Evolutionary conservation across 345 rosid genomes (phyloP), one percentile per base, ranked within the genome.

Genomic region (Dovyalis caffra): DNA sequence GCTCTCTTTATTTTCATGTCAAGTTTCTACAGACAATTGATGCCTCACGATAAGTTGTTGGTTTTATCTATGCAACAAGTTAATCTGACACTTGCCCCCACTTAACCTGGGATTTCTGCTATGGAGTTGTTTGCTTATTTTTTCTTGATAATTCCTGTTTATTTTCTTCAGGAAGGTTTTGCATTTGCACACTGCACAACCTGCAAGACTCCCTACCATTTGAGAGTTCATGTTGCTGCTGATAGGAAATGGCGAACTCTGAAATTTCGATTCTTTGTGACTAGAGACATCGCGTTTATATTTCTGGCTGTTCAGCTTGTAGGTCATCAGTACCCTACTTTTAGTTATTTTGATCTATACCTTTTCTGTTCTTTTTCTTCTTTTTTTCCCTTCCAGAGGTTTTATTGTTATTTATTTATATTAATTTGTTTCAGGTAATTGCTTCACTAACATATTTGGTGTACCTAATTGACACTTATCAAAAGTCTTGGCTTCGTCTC

Each of bases 171-270:
- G 98, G 99, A 96, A 92, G 97, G 98, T 57, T 93, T 93, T 85
- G 98, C 99, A 70, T 96, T 96, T 90, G 94, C 98, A 61, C 99
- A 96, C 82, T 96, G 99, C 83, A 96, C 98, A 51, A 96, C 98
- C 83, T 96, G 99, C 87, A 96, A 96, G 89, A 93, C 95, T 66
- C 97, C 97, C 58, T 96, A 96, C 80, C 93, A 96, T 89, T 83
- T 93, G 83, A 88, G 99, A 83, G 98, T 96, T 85, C 98, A 96
- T 82, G 95, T 83, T 77, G 97, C 96, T 40, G 93, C 97, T 77
- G 98, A 96, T 75, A 88, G 98, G 85, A 91, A 90, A 81, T 96
- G 99, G 99, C 84, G 97, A 65, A 90, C 95, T 34, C 73, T 96
- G 80, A 96, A 96, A 86, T 96, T 96, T 82, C 91, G 97, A 29